Percentiles rank a stretch among this genome's conserved stretches.
These are phyloP conservation scores for Gentiana macrophylla DNA, from an alignment of 257 asterid species.

Conservation along the genomic window DNA sequence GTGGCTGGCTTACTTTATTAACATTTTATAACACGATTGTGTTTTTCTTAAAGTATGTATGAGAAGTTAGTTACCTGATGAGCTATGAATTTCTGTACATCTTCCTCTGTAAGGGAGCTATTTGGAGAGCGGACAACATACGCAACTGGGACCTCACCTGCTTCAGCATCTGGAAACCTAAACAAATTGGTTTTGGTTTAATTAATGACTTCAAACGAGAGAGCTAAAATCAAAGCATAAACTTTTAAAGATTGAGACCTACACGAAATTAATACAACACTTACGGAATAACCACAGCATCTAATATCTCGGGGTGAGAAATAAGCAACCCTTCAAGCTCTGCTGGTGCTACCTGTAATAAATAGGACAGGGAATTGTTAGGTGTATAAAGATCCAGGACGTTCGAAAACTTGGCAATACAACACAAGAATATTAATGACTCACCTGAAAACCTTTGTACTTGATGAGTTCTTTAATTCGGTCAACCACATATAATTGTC, in stretches of 20 bases:
- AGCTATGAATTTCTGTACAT: slow-evolving; percentile 67
- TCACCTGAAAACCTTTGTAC: slow-evolving; percentile 90
- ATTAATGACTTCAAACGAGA: neutral
- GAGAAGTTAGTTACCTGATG: slow-evolving; percentile 47
- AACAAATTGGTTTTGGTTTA: slow-evolving; percentile 4
- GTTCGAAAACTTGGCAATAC: no score
- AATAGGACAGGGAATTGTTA: neutral
- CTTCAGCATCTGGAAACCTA: slow-evolving; percentile 94
- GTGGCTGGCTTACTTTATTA: no score
- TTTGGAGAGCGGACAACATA: slow-evolving; percentile 76
- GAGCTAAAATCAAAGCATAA: neutral
- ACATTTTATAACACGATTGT: no score
- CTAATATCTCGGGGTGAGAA: slow-evolving; percentile 84
- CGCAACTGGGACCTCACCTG: slow-evolving; percentile 91
- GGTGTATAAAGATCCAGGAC: no score
- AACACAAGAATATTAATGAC: neutral
- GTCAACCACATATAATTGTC: slow-evolving; percentile 82
- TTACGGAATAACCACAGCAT: slow-evolving; percentile 96
- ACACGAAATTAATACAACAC: slow-evolving; percentile 5
- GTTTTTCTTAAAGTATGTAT: no score
- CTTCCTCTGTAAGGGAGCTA: slow-evolving; percentile 85
- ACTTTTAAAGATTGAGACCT: neutral
- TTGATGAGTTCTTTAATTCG: slow-evolving; percentile 92
- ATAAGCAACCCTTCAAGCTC: slow-evolving; percentile 92
- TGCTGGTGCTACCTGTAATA: slow-evolving; percentile 88